Evolutionary conservation across 2,329 filamentous ascomycete genomes (phyloP).

Genomic region (Xylariaceae sp.): DNA sequence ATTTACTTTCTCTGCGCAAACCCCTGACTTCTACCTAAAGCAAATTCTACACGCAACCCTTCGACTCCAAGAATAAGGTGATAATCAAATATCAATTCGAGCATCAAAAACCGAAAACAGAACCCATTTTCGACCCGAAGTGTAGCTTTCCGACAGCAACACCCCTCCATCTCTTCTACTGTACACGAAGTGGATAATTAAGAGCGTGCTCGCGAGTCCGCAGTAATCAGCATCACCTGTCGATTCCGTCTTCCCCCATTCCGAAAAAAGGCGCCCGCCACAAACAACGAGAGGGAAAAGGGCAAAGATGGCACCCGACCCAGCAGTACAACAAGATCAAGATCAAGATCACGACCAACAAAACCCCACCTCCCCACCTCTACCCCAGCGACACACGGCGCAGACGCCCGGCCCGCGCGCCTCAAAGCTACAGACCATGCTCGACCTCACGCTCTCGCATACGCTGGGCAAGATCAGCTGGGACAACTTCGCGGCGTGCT

Average conservation of each 20-base stretch:
- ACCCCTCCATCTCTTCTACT: too few species aligned
- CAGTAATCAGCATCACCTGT: not conserved
- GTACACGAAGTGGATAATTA: too few species aligned
- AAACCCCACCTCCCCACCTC: constrained; percentile 19
- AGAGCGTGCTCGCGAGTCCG: not conserved
- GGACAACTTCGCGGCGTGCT: constrained; percentile 58
- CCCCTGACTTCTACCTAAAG: too few species aligned
- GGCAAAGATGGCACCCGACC: constrained; percentile 10
- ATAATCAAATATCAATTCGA: too few species aligned
- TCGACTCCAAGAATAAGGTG: too few species aligned
- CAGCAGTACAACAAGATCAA: constrained; percentile 7
- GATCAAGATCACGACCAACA: constrained; percentile 1
- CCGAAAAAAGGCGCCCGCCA: too few species aligned
- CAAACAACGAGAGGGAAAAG: too few species aligned
- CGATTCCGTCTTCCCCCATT: not conserved
- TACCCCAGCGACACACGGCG: constrained; percentile 40
- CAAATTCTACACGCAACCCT: too few species aligned
- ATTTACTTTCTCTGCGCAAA: too few species aligned
- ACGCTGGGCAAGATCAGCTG: constrained; percentile 54
- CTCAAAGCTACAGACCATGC: constrained; percentile 49
- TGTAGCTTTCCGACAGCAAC: too few species aligned
- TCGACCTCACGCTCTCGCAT: constrained; percentile 47
- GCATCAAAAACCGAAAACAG: too few species aligned
- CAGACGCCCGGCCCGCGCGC: constrained; percentile 55
- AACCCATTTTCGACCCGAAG: not conserved